These are phyloP conservation scores for Chenopodium formosanum DNA, from an alignment of 148 eudicot genomes.

Conservation along the genomic window DNA sequence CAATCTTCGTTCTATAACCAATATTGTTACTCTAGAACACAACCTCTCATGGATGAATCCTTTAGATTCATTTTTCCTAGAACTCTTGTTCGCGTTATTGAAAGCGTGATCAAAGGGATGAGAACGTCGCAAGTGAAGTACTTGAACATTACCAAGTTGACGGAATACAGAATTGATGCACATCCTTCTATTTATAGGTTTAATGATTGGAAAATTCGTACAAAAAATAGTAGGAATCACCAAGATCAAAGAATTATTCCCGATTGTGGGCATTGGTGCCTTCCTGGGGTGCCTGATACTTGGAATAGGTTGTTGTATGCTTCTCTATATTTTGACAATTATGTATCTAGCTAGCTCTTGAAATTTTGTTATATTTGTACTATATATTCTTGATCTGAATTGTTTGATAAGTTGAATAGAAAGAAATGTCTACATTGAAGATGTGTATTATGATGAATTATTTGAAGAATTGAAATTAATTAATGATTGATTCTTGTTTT, in stretches of 20 bases:
- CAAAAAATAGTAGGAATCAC: not conserved
- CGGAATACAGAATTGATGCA: slow-evolving; percentile 45
- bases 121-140: slow-evolving; percentile 32
- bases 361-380: not conserved
- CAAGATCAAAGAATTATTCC: not conserved
- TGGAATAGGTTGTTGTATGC: slow-evolving; percentile 47
- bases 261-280: slow-evolving; percentile 60
- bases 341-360: slow-evolving; percentile 4
- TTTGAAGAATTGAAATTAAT: too few relatives aligned
- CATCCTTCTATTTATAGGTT: slow-evolving; percentile 39
- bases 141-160: slow-evolving; percentile 48
- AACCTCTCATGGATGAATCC: slow-evolving; percentile 41
- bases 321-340: slow-evolving; percentile 24
- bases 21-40: slow-evolving; percentile 43
- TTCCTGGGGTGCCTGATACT: slow-evolving; percentile 51
- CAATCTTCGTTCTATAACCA: slow-evolving; percentile 8
- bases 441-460: too few relatives aligned
- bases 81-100: slow-evolving; percentile 27
- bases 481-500: too few relatives aligned
- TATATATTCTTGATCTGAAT: too few relatives aligned
- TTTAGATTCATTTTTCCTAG: slow-evolving; percentile 29
- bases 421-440: too few relatives aligned
- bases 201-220: slow-evolving; percentile 22
- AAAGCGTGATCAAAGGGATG: slow-evolving; percentile 28
- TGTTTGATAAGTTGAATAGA: too few relatives aligned